These are phyloP conservation scores for Cercospora canescens DNA, from an alignment of 2,329 filamentous ascomycete species.

Conservation along the genomic window DNA sequence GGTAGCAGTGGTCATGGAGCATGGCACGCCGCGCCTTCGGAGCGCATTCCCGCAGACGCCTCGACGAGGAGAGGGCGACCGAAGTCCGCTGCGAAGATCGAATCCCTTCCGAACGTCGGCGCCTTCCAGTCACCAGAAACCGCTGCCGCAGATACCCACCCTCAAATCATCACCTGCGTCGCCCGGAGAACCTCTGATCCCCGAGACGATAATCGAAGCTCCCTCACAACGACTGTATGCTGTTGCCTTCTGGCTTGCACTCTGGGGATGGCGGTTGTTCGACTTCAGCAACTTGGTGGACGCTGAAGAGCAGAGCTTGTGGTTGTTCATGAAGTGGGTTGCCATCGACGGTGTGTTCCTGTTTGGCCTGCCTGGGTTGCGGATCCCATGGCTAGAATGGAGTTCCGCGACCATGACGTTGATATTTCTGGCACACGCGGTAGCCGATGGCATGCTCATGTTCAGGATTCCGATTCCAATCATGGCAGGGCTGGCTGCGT, in stretches of 20 bases:
- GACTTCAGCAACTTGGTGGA: constrained; percentile 79
- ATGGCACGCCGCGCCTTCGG: constrained; percentile 73
- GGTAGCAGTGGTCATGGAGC: constrained; percentile 6
- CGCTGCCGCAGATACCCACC: constrained; percentile 25
- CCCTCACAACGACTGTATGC: constrained; percentile 90
- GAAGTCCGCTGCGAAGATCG: constrained; percentile 8
- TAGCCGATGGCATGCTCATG: constrained; percentile 85
- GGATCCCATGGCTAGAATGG: constrained; percentile 96
- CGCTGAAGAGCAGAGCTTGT: constrained; percentile 83
- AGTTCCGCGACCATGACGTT: constrained; percentile 71
- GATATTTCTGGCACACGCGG: constrained; percentile 69
- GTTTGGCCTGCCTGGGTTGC: constrained; percentile 80
- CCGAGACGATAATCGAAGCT: constrained; percentile 78
- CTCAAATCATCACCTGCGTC: constrained; percentile 21
- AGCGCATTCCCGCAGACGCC: constrained; percentile 75
- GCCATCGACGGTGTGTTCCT: constrained; percentile 82
- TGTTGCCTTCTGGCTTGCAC: constrained; percentile 70
- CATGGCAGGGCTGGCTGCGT: constrained; percentile 68
- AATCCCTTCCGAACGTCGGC: constrained; percentile 19
- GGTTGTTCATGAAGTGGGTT: constrained; percentile 92
- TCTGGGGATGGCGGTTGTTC: constrained; percentile 82
- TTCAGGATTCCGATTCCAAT: constrained; percentile 82
- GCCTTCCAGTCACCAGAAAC: constrained; percentile 32
- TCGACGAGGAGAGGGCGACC: constrained; percentile 8
- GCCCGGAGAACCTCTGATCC: constrained; percentile 66